A percentile compares a stretch with the other conserved stretches of the same genome.
phyloP scores from a whole-genome alignment of 192 early-diverging fungal species.

The Linnemannia zychae region DNA sequence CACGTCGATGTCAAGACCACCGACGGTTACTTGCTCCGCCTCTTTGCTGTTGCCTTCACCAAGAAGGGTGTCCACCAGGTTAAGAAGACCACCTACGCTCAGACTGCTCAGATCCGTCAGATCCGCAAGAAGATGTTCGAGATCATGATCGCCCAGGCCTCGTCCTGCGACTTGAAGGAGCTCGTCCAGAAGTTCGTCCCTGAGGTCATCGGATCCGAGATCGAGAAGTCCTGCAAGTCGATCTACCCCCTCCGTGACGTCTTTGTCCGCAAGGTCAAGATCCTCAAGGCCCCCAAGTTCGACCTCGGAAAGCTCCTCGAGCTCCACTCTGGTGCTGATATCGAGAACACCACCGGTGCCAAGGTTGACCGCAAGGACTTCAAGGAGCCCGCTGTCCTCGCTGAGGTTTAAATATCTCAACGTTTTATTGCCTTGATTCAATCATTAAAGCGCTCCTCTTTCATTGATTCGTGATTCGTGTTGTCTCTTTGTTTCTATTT shows the following conservation, averaged over 20 bases:
- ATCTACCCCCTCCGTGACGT: slow-evolving; percentile 99
- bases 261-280: slow-evolving; percentile 98
- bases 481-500: neutral
- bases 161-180: slow-evolving; percentile 93
- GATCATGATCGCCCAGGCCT: slow-evolving; percentile 91
- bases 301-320: slow-evolving; percentile 97
- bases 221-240: slow-evolving; percentile 96
- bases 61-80: slow-evolving; percentile 93
- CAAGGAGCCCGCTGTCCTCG: slow-evolving; percentile 85
- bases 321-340: slow-evolving; percentile 89
- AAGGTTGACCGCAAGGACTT: slow-evolving; percentile 88
- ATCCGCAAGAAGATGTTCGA: slow-evolving; percentile 99
- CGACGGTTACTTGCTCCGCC: slow-evolving; percentile 98
- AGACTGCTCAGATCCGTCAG: slow-evolving; percentile 94
- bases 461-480: too few relatives aligned
- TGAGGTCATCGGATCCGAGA: slow-evolving; percentile 97
- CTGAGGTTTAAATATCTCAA: slow-evolving; percentile 43
- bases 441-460: slow-evolving; percentile 1
- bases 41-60: slow-evolving; percentile 99
- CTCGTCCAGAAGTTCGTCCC: slow-evolving; percentile 96
- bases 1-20: slow-evolving; percentile 99
- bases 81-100: slow-evolving; percentile 98
- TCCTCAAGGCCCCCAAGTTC: slow-evolving; percentile 97
- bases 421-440: neutral
- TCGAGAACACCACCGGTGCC: slow-evolving; percentile 77